These are phyloP conservation scores for Pythium utonaiense DNA, from an alignment of 352 stramenopile species.

Conservation along the genomic window DNA sequence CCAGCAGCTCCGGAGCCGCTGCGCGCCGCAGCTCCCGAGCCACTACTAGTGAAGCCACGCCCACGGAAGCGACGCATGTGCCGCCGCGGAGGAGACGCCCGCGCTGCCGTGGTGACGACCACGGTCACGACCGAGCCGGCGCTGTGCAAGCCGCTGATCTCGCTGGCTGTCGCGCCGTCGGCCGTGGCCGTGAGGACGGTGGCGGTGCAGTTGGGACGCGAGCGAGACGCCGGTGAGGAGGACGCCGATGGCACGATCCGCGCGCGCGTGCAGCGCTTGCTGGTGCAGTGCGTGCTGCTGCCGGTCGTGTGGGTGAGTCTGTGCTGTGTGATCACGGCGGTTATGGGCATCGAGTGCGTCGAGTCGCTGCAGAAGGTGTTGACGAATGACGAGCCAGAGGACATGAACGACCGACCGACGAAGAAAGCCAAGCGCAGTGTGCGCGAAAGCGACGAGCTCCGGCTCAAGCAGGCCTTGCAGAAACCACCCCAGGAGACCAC, in stretches of 20 bases:
- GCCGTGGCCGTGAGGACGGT: too few species aligned
- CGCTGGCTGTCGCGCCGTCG: background rate
- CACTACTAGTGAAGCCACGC: background rate
- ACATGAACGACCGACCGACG: slow-evolving; percentile 7
- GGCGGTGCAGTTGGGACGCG: background rate
- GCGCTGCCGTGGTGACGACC: background rate
- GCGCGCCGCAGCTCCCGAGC: too few species aligned
- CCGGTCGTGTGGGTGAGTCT: slow-evolving; percentile 61
- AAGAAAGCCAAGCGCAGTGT: slow-evolving; percentile 19
- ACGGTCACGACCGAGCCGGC: background rate
- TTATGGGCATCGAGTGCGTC: slow-evolving; percentile 58
- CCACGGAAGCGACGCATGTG: background rate
- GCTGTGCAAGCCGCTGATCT: background rate
- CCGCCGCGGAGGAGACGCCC: background rate
- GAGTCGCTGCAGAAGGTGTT: slow-evolving; percentile 37
- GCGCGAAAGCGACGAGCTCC: background rate
- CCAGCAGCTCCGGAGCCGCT: background rate
- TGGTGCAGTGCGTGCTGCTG: slow-evolving; percentile 56
- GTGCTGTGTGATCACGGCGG: slow-evolving; percentile 47
- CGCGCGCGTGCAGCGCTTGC: slow-evolving; percentile 28
- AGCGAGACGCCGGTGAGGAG: background rate
- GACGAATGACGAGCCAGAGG: background rate
- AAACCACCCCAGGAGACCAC: background rate
- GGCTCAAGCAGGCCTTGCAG: background rate
- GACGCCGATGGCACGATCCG: slow-evolving; percentile 7